A percentile compares a stretch with the other conserved stretches of the same genome.
phyloP scores from a whole-genome alignment of 2,329 filamentous ascomycete species.

The Thielaviopsis musarum region DNA sequence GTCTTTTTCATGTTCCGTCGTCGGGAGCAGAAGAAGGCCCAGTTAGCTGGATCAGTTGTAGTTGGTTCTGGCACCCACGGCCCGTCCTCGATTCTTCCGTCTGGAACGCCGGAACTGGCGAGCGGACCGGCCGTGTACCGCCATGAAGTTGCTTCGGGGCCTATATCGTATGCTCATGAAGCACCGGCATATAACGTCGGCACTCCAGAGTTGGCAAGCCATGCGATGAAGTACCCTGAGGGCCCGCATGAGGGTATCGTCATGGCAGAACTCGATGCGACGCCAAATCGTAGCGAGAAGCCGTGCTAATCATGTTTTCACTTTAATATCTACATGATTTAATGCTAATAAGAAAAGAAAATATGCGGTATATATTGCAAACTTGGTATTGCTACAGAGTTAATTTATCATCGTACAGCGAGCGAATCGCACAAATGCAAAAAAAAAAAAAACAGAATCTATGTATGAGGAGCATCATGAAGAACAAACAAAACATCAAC shows the following conservation, averaged over 20 bases:
- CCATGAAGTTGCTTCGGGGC: neutral
- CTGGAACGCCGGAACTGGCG: conserved; percentile 1
- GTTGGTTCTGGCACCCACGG: neutral
- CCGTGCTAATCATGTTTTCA: neutral
- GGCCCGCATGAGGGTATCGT: neutral
- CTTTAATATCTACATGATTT: no score
- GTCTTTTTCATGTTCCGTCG: conserved; percentile 16
- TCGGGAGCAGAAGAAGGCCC: neutral
- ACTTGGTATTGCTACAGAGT: no score
- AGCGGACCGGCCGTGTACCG: neutral
- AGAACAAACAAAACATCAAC: neutral
- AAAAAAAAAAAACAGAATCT: neutral
- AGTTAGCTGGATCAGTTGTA: neutral
- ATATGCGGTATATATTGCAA: no score
- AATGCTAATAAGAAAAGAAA: no score
- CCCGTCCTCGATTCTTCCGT: neutral
- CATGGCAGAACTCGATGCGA: neutral
- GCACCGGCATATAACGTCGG: neutral
- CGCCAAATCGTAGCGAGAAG: neutral
- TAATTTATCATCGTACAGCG: no score
- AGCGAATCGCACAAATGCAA: neutral
- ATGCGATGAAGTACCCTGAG: neutral
- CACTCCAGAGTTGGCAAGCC: neutral
- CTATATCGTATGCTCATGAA: neutral
- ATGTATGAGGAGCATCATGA: neutral